Conservation (phyloP, 306 rosid genomes). For the Vigna reflexopilosa region DNA sequence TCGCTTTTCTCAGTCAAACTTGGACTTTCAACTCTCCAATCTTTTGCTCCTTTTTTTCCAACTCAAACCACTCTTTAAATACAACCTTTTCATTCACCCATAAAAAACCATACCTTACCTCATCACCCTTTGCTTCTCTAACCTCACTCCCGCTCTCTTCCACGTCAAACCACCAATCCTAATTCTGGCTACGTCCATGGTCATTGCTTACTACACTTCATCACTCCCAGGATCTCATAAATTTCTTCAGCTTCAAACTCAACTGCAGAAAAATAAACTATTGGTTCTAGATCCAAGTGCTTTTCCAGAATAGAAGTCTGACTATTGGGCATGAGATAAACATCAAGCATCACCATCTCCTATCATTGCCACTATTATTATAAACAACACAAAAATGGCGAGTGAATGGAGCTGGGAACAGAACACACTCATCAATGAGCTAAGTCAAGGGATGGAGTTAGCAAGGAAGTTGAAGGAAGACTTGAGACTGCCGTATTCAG, state of each 20-base stretch:
- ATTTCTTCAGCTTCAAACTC: conserved; percentile 34
- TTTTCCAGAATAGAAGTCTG: conserved; percentile 27
- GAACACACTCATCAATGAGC: conserved; percentile 66
- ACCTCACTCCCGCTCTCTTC: conserved; percentile 13
- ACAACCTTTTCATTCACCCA: conserved; percentile 22
- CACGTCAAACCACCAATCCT: conserved; percentile 18
- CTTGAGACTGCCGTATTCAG: conserved; percentile 52
- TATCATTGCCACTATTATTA: background rate
- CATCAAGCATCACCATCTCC: conserved; percentile 2
- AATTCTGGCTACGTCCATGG: conserved; percentile 47
- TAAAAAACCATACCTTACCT: background rate
- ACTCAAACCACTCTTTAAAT: conserved; percentile 48
- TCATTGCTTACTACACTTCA: conserved; percentile 42
- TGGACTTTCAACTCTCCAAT: conserved; percentile 47
- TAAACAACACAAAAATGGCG: conserved; percentile 58
- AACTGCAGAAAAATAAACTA: conserved; percentile 33
- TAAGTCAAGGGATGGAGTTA: conserved; percentile 80
- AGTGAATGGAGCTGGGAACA: conserved; percentile 66
- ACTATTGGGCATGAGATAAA: conserved; percentile 31
- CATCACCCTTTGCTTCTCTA: conserved; percentile 4
- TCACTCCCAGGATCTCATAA: conserved; percentile 36
- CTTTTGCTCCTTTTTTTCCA: conserved; percentile 15
- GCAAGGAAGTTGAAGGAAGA: conserved; percentile 73
- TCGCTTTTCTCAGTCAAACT: conserved; percentile 73
- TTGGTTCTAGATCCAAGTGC: conserved; percentile 36